Conservation (phyloP, 345 rosid species). For the Cardamine chenopodiifolia region DNA sequence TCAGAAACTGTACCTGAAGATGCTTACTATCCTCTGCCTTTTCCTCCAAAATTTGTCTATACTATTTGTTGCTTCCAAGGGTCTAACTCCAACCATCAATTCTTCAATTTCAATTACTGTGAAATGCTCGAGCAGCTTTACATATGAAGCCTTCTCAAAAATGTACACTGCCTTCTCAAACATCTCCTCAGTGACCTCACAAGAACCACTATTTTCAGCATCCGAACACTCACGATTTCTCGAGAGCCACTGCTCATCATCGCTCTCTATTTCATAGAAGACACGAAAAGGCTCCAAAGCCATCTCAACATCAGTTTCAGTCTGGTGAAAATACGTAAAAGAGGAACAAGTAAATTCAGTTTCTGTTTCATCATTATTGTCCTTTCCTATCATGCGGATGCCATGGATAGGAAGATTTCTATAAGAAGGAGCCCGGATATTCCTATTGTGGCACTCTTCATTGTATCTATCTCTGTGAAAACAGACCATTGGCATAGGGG, state of each 20-base stretch:
- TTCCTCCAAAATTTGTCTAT: slow-evolving; percentile 65
- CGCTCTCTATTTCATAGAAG: slow-evolving; percentile 94
- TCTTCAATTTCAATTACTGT: slow-evolving; percentile 66
- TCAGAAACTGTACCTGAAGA: slow-evolving; percentile 68
- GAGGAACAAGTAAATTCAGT: slow-evolving; percentile 52
- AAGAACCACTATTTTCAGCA: slow-evolving; percentile 41
- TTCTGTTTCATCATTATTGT: slow-evolving; percentile 55
- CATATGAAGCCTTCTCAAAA: slow-evolving; percentile 85
- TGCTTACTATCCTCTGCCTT: slow-evolving; percentile 74
- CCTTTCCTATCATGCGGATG: slow-evolving; percentile 56
- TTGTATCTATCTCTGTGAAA: too few species aligned
- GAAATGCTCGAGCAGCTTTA: slow-evolving; percentile 66
- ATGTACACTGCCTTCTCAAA: slow-evolving; percentile 82
- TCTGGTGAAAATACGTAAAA: slow-evolving; percentile 69
- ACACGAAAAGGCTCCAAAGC: slow-evolving; percentile 75
- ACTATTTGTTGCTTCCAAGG: slow-evolving; percentile 54
- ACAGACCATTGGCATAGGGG: too few species aligned
- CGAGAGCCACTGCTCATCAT: slow-evolving; percentile 73
- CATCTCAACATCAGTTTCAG: slow-evolving; percentile 88
- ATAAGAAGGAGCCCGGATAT: slow-evolving; percentile 72
- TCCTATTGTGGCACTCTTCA: slow-evolving; percentile 59
- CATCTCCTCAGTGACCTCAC: slow-evolving; percentile 54
- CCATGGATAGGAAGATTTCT: slow-evolving; percentile 93
- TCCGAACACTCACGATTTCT: slow-evolving; percentile 49
- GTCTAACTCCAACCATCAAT: slow-evolving; percentile 56